Base-by-base conservation (phyloP, 2,329 filamentous ascomycete species). In the Ophidiomyces ophidiicola region DNA sequence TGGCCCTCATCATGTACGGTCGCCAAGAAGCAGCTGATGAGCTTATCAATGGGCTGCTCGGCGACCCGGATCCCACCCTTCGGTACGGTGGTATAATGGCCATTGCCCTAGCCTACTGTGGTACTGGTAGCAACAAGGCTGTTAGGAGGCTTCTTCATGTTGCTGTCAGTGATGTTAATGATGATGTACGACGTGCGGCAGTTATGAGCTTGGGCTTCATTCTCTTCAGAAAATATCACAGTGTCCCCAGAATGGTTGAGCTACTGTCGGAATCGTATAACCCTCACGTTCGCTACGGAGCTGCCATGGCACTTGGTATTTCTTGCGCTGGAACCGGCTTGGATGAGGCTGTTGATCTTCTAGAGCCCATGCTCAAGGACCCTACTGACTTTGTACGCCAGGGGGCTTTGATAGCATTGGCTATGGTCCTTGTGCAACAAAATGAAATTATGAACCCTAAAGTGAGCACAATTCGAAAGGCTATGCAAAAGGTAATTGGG, bases 351-450 rank as follows among this genome's bases (percentile, higher is more conserved):
- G 90, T 96, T 46, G 90, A 98, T 54, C 72, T 98, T 12, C 72
- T 98, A 3, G 90, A 98, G 67, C 90, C 90, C 12, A 98, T 98
- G 90, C 87, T 94, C 69, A 98, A 96, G 70, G 90, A 98, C 52
- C 92, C 90, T 5, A 93, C 87, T 43, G 90, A 98, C 66, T 98
- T 98, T 58, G 90, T 98, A 37, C 80, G 92, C 50, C 90, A 98
- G 63, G 90, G 92, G 57, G 88, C 90, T 28, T 70, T 96, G 47
- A 96, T 98, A 52, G 77, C 90, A 2, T 71, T 96, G 42, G 77
- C 90, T 44, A 98, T 98, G 90, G 94, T 98, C 53, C 80, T 98
- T 72, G 83, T 94, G n/a, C 90, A 98, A 65, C 90, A 96, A 60
- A 98, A 96, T 54, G 90, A 98, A 63, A 80, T 81, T 19, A 93